A percentile compares a stretch with the other conserved stretches of the same genome.
Evolutionary conservation across 2,329 filamentous ascomycete genomes (phyloP).

Genomic region (Xylariales sp.): DNA sequence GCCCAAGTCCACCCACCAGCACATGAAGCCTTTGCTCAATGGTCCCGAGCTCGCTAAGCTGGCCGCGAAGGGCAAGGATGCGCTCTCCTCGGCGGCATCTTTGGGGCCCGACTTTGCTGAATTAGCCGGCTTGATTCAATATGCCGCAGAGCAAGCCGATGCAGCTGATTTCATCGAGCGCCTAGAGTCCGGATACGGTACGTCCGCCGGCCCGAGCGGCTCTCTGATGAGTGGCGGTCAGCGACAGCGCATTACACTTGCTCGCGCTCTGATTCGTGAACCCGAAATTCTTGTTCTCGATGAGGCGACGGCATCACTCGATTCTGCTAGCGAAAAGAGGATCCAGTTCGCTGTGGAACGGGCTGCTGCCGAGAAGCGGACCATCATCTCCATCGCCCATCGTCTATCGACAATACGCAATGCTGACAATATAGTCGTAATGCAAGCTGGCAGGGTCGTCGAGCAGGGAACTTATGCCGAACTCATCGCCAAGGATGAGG

Average conservation of each 20-base stretch:
- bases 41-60: neutral
- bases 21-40: slow-evolving; percentile 19
- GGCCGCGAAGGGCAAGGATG: neutral
- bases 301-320: slow-evolving; percentile 59
- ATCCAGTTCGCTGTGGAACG: slow-evolving; percentile 53
- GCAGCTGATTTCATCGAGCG: slow-evolving; percentile 30
- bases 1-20: slow-evolving; percentile 11
- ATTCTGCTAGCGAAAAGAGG: slow-evolving; percentile 39
- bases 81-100: slow-evolving; percentile 12
- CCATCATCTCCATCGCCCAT: slow-evolving; percentile 5
- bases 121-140: slow-evolving; percentile 39
- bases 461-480: slow-evolving; percentile 2
- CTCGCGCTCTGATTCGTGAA: slow-evolving; percentile 58
- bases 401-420: neutral
- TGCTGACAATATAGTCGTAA: slow-evolving; percentile 4
- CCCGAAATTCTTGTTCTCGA: slow-evolving; percentile 63
- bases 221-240: slow-evolving; percentile 65
- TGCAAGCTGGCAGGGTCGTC: slow-evolving; percentile 1
- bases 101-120: slow-evolving; percentile 26
- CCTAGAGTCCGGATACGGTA: slow-evolving; percentile 48
- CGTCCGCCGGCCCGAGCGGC: slow-evolving; percentile 59
- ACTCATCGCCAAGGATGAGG: neutral
- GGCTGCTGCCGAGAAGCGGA: slow-evolving; percentile 33
- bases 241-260: slow-evolving; percentile 61
- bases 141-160: slow-evolving; percentile 51